phyloP scores from a whole-genome alignment of 106 monocot genomes.

The Platanthera zijinensis region DNA sequence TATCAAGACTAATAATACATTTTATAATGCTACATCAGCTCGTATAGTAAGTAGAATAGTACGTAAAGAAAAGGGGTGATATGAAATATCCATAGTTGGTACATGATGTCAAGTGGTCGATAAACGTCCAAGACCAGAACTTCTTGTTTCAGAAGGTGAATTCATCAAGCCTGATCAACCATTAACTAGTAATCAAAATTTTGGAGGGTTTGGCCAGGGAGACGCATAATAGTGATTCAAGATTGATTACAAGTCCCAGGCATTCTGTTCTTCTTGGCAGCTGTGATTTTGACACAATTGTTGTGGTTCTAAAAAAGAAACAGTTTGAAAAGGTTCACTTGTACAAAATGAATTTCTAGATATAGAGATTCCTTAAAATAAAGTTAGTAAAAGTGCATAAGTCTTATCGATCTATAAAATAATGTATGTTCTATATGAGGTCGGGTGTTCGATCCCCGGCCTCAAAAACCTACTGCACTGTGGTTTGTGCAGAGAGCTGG shows the following conservation, averaged over 20 bases:
- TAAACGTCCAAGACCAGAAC: neutral
- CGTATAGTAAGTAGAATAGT: too few relatives aligned
- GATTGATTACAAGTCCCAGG: conserved; percentile 13
- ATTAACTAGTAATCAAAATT: neutral
- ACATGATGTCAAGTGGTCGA: neutral
- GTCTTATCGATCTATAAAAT: neutral
- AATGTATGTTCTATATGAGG: neutral
- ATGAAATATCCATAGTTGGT: neutral
- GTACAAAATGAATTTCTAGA: neutral
- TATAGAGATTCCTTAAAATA: neutral
- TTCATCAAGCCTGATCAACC: conserved; percentile 8
- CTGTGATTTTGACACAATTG: neutral
- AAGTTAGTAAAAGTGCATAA: neutral
- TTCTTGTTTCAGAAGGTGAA: conserved; percentile 4
- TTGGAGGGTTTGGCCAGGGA: conserved; percentile 1
- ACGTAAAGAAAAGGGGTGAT: neutral
- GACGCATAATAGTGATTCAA: conserved; percentile 14
- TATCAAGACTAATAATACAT: too few relatives aligned
- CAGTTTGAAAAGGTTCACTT: neutral
- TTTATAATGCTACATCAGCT: too few relatives aligned
- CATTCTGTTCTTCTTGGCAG: conserved; percentile 1
- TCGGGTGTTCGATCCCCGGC: too few relatives aligned
- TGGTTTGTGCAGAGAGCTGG: too few relatives aligned
- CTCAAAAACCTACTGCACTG: too few relatives aligned
- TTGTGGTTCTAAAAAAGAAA: neutral